Base-by-base conservation (phyloP, 2,329 filamentous ascomycete species). In the Fusarium sp. region DNA sequence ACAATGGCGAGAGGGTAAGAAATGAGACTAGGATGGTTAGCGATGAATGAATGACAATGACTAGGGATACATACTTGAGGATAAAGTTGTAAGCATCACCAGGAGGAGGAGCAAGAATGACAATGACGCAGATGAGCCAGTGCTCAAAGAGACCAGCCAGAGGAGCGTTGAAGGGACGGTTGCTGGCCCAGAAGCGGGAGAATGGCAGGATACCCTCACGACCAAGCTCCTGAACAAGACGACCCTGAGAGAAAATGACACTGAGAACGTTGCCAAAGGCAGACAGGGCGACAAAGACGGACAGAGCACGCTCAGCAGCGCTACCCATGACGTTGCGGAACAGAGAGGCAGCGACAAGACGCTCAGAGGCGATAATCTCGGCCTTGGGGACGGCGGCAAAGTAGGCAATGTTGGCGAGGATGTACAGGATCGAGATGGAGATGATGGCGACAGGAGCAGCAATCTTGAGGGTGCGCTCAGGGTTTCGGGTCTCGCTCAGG, bases 241-340 rank as follows among this genome's bases (percentile, higher is more conserved):
- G 88, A 8, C 91, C 90, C 80, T 93, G 91, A 0, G 91, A 91
- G 82, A 93, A 93, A 71, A 92, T 92, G 71, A 93, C 90, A 66
- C 86, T 89, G 56, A 93, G 84, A 16, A 93, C 89, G 75, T 93
- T 93, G 31, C 91, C 92, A 73, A 92, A 91, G 5, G 91, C 91
- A 0, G 91, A 93, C 1, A 93, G 84, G 0, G 91, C 91, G 24
- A 93, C 90, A 71, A 93, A 92, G 64, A 92, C 91, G 27, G 87
- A 91, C 18, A 92, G 83, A 6, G 88, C 90, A 22, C 88, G 85
- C 81, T 91, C 90, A 16, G 90, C 90, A 1, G 81, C 78, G 52
- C 77, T 77, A 20, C 88, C 88, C 77, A 89, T 88, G 72, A 90
- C 86, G 78, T 90, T 90, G 60, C 86, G 84, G 84, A 90, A 90